Base-by-base conservation (phyloP, 176 grass and related monocot species). In the Cenchrus fungigraminus region DNA sequence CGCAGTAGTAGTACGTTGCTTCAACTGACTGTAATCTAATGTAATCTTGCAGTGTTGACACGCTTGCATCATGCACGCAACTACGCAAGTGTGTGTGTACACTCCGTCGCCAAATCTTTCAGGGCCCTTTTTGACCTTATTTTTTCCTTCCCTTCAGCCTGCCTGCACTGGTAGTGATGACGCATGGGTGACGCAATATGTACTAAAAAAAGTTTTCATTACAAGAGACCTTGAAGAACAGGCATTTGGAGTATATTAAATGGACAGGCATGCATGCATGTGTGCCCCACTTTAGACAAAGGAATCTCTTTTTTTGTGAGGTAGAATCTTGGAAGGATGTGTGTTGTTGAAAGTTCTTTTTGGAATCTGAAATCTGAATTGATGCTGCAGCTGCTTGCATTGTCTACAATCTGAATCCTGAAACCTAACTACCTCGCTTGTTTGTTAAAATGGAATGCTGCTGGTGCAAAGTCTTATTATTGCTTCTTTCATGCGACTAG, bases 381-480 rank as follows among this genome's bases (percentile, higher is more conserved):
- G 84, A 86, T 51, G 8, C 52, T 60, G 44, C 75, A 62, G 29
- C 75, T 25, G 68, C 49, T 64, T 65, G 37, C 37, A 40, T 40
- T 37, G 12, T 46, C 19, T 65, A 28, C 9, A 55, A 46, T 86
- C 67, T 65, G 44, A 79, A 77, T 61, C 43, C 28, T 79, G 53
- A 70, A 71, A 75, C 51, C 49, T 69, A 73, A 65, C 84, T 44
- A 80, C 79, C 64, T 76, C 71, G 57, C 49, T 57, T 78, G 65
- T 46, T 76, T 68, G 22, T 22, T 28, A 79, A 54, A 68, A 68
- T 40, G 40, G 28, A 59, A 81, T 56, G n/a, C 67, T 56, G n/a
- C 67, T 20, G 50, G 16, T 87, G 34, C 15, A 2, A 4, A 34
- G 77, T 81, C 78, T 40, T 40, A 4, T 40, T 40, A 40, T 16